Conservation (phyloP, 345 rosid genomes). For the Geranium rotundifolium region DNA sequence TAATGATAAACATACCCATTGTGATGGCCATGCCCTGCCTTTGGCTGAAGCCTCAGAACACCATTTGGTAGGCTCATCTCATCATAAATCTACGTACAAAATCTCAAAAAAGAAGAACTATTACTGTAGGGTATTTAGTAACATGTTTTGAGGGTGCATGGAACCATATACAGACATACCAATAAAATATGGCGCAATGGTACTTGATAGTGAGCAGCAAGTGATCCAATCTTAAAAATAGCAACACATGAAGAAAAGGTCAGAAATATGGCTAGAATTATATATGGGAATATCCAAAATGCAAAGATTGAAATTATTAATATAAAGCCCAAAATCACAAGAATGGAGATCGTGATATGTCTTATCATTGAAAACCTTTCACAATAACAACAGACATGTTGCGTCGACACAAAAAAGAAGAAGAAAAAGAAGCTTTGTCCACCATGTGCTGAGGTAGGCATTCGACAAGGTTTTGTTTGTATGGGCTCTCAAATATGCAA, state of each 20-base stretch:
- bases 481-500: neutral
- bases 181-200: conserved; percentile 76
- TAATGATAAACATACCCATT: conserved; percentile 52
- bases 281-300: neutral
- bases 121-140: neutral
- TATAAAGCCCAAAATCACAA: too few relatives aligned
- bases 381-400: too few relatives aligned
- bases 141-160: neutral
- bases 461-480: neutral
- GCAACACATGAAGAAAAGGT: neutral
- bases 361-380: too few relatives aligned
- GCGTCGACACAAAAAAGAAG: too few relatives aligned
- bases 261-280: conserved; percentile 3
- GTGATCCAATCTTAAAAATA: conserved; percentile 64
- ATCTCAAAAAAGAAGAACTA: conserved; percentile 1
- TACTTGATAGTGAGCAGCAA: conserved; percentile 82
- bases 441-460: neutral
- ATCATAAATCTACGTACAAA: conserved; percentile 48
- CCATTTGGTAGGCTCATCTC: conserved; percentile 95
- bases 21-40: conserved; percentile 85
- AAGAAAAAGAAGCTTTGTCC: neutral
- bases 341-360: too few relatives aligned
- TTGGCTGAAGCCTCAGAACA: conserved; percentile 68
- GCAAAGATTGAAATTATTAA: too few relatives aligned
- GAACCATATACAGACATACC: conserved; percentile 27